Evolutionary conservation across 371 early-diverging fungal species (phyloP), one percentile per base, ranked within the genome.

Genomic region (Rhizopus arrhizus): DNA sequence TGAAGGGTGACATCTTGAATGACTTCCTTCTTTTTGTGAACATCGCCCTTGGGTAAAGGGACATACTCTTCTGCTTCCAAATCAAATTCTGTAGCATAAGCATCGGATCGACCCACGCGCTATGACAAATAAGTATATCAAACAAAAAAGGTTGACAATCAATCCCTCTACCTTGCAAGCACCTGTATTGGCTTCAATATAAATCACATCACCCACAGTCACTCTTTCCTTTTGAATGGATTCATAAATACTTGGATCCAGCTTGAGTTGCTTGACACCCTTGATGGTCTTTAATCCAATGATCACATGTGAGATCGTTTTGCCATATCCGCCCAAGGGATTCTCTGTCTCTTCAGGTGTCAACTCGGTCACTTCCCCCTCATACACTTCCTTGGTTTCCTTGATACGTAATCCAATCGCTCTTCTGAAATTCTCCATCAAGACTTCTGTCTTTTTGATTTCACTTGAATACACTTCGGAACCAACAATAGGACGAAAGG

Each of bases 301-400:
- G 61, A 96, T 85, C 13, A 98, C 97, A 66, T 96, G 95, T 5
- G 97, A 89, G 16, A 98, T 89, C 6, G 95, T 93, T 80, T 97
- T 97, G 32, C 95, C 94, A 70, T 97, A 96, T 34, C 92, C 90
- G 40, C 94, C 94, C 22, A 93, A 75, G 31, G 94, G 94, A 78
- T 96, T 95, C 72, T 95, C 98, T 15, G 93, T 92, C 76, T 98
- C 98, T 60, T 93, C 96, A 45, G 95, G 95, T 9, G 93, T 91
- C 41, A 99, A 75, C 68, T 99, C 97, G 4, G 96, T 96, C 46
- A 99, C 98, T 78, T 99, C 99, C 57, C 99, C 99, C 78, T 99
- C 99, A 69, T 98, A 97, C 3, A 99, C 97, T 77, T 97, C 96
- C 74, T 97, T 96, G 53, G 92, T 92, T 72, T 99, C 99, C 80